phyloP scores from a whole-genome alignment of 2,329 filamentous ascomycete genomes.

The Dothideomycetes sp. region DNA sequence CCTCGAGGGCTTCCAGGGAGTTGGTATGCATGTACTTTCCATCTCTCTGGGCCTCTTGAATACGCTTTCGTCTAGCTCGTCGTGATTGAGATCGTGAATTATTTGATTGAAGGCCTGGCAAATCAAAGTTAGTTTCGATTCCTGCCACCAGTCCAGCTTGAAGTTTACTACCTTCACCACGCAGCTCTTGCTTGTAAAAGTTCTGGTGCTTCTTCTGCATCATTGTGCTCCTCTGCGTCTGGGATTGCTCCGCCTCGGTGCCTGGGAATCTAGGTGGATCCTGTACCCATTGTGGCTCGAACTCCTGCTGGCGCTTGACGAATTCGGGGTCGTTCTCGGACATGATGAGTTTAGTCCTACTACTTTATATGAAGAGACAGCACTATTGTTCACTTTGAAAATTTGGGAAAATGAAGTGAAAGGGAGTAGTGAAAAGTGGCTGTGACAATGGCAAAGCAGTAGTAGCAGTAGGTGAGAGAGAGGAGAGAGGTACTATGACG shows the following conservation, averaged over 20 bases:
- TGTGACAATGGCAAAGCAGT: neutral
- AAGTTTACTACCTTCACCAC: slow-evolving; percentile 22
- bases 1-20: slow-evolving; percentile 37
- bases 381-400: neutral
- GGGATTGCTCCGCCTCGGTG: slow-evolving; percentile 6
- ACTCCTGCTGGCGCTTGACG: slow-evolving; percentile 3
- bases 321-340: slow-evolving; percentile 2
- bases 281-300: slow-evolving; percentile 5
- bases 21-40: slow-evolving; percentile 42
- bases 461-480: neutral
- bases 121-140: slow-evolving; percentile 14
- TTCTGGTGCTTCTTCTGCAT: slow-evolving; percentile 36
- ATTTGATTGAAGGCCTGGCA: slow-evolving; percentile 24
- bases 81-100: slow-evolving; percentile 37
- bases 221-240: slow-evolving; percentile 27
- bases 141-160: slow-evolving; percentile 12
- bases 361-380: too few species aligned
- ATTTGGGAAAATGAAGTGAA: neutral
- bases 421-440: neutral
- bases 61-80: slow-evolving; percentile 34
- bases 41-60: slow-evolving; percentile 32
- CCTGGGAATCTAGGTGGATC: slow-evolving; percentile 2
- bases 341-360: slow-evolving; percentile 1
- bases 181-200: slow-evolving; percentile 20
- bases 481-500: too few species aligned